Evolutionary conservation across 2,329 filamentous ascomycete species (phyloP).

Genomic region (Neurospora sp.): DNA sequence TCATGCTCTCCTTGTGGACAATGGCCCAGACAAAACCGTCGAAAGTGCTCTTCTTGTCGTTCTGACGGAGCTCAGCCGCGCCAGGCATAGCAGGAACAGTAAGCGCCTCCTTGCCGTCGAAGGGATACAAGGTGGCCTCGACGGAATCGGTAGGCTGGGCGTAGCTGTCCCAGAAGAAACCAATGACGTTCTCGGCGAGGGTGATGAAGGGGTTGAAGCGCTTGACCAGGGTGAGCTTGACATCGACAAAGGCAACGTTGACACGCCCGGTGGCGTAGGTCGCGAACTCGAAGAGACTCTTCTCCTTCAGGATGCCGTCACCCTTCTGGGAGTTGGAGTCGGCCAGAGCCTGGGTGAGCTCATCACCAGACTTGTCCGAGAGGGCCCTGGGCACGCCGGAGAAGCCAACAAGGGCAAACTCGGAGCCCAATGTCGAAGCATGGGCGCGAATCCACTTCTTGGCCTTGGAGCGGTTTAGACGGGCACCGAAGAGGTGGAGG

Average conservation of each 20-base stretch:
- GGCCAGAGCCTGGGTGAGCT: conserved; percentile 50
- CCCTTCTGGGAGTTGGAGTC: conserved; percentile 27
- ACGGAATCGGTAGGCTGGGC: conserved; percentile 58
- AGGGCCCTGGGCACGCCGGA: conserved; percentile 43
- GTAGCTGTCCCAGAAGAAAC: conserved; percentile 74
- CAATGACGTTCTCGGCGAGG: conserved; percentile 53
- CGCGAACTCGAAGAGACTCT: conserved; percentile 74
- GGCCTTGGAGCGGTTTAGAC: conserved; percentile 70
- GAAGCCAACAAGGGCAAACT: conserved; percentile 86
- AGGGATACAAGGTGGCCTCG: conserved; percentile 73
- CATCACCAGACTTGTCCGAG: conserved; percentile 36
- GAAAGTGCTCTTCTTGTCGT: conserved; percentile 57
- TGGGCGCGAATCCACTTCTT: conserved; percentile 72
- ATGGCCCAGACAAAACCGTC: conserved; percentile 93
- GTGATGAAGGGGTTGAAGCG: conserved; percentile 68
- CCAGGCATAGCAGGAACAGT: conserved; percentile 59
- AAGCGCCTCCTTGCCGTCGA: conserved; percentile 81
- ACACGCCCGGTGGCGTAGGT: conserved; percentile 85
- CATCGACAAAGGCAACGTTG: conserved; percentile 84
- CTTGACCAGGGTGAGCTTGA: conserved; percentile 73
- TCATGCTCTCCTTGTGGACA: conserved; percentile 93
- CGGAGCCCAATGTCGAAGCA: conserved; percentile 58
- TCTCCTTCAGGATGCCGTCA: conserved; percentile 67
- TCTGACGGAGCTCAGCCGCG: conserved; percentile 43
- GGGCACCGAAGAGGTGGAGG: conserved; percentile 72